These are phyloP conservation scores for Poa annua DNA, from an alignment of 176 grass and related monocot genomes.

Conservation along the genomic window DNA sequence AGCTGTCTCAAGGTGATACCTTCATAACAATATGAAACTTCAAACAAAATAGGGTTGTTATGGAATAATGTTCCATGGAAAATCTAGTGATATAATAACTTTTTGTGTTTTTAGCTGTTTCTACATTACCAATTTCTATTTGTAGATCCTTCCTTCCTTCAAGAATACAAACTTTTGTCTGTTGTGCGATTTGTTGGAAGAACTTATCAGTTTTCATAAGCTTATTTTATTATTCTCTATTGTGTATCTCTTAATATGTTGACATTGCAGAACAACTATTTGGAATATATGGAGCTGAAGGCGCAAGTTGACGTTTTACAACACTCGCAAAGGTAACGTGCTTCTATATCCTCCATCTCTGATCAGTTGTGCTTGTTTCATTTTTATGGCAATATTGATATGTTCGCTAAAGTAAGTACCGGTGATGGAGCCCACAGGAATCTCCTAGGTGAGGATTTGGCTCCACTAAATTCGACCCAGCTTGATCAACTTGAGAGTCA, in stretches of 20 bases:
- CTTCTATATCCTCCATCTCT: not conserved
- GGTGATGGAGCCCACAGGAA: constrained; percentile 50
- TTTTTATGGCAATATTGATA: not conserved
- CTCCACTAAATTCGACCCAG: constrained; percentile 53
- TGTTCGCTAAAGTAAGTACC: not conserved
- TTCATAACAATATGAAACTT: too few species aligned
- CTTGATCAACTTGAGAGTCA: constrained; percentile 82
- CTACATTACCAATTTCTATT: too few species aligned
- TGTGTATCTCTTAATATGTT: not conserved
- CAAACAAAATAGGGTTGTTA: too few species aligned
- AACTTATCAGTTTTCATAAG: not conserved
- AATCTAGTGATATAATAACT: too few species aligned
- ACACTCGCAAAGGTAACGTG: constrained; percentile 71
- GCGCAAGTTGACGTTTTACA: constrained; percentile 73
- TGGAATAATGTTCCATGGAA: too few species aligned
- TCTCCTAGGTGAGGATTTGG: constrained; percentile 87
- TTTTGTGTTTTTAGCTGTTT: too few species aligned
- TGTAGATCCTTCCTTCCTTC: too few species aligned
- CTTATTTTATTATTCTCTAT: too few species aligned
- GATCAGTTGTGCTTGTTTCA: not conserved
- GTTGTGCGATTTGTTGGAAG: too few species aligned
- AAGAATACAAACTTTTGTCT: too few species aligned
- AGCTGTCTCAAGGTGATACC: too few species aligned
- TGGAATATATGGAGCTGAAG: constrained; percentile 88
- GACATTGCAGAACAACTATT: constrained; percentile 67